These are phyloP conservation scores for Torulaspora indica DNA, from an alignment of 805 yeast species.

Conservation along the genomic window DNA sequence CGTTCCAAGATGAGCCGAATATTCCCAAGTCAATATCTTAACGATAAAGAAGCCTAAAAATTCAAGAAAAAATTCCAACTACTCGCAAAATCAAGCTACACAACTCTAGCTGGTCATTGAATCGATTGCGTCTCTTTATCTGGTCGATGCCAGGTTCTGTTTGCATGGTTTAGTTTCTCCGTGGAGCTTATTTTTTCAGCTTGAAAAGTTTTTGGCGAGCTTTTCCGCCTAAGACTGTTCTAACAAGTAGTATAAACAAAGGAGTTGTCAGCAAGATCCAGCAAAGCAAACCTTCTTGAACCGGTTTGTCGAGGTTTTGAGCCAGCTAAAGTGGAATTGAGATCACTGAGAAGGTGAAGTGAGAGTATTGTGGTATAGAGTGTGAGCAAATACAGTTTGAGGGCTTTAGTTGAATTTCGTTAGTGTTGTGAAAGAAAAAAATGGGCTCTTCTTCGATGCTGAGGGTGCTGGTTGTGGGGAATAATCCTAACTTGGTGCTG, in stretches of 20 bases:
- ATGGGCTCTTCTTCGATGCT: slow-evolving; percentile 24
- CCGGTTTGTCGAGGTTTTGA: background rate
- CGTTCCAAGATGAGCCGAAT: too few relatives aligned
- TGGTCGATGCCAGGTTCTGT: background rate
- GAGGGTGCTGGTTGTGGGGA: slow-evolving; percentile 31
- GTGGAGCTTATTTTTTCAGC: background rate
- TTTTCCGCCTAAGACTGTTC: too few relatives aligned
- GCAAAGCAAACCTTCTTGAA: background rate
- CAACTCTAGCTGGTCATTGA: background rate
- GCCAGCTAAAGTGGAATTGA: background rate
- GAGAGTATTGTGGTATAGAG: background rate
- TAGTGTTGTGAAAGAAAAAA: background rate
- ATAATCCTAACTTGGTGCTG: slow-evolving; percentile 31
- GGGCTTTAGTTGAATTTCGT: background rate
- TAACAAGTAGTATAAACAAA: slow-evolving; percentile 2
- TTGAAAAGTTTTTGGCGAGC: slow-evolving; percentile 7
- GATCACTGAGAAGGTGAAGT: background rate
- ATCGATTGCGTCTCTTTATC: background rate
- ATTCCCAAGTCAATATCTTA: background rate
- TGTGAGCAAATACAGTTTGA: background rate
- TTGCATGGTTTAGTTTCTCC: background rate
- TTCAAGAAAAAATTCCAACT: too few relatives aligned
- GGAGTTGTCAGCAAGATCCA: background rate
- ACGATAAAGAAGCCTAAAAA: background rate
- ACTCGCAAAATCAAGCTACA: too few relatives aligned